phyloP scores from a whole-genome alignment of 2,329 filamentous ascomycete species.

The Penicillium palitans region DNA sequence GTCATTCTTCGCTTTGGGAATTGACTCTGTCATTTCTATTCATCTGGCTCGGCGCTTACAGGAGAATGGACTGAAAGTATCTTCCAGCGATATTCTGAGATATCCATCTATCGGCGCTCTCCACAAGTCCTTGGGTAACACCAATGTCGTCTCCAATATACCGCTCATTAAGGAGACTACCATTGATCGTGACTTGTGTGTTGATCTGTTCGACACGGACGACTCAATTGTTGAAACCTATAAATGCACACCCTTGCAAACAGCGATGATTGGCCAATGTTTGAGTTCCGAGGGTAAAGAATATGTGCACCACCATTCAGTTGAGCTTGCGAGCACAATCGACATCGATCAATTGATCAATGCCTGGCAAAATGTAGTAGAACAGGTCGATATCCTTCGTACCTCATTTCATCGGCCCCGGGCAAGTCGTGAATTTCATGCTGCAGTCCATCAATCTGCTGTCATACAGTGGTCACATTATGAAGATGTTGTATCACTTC shows the following conservation, averaged over 20 bases:
- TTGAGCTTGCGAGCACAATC: not conserved
- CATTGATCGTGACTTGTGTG: not conserved
- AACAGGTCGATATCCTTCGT: constrained; percentile 6
- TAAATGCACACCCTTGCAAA: constrained; percentile 2
- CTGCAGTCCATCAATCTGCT: not conserved
- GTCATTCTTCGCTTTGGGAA: constrained; percentile 8
- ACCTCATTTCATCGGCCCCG: constrained; percentile 3
- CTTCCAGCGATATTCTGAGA: constrained; percentile 8
- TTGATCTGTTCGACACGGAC: not conserved
- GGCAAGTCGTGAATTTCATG: not conserved
- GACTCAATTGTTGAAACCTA: constrained; percentile 2
- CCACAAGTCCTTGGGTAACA: not conserved
- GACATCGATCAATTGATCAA: not conserved
- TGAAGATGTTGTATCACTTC: not conserved
- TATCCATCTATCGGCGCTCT: constrained; percentile 4
- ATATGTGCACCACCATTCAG: constrained; percentile 7
- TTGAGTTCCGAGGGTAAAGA: constrained; percentile 2
- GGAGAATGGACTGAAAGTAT: not conserved
- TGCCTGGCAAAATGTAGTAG: not conserved
- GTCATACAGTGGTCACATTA: not conserved
- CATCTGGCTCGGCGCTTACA: constrained; percentile 5
- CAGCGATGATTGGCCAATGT: constrained; percentile 8
- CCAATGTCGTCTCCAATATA: not conserved
- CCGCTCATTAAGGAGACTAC: not conserved
- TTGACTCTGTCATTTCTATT: constrained; percentile 5